Conservation (phyloP, 2,329 filamentous ascomycete genomes). For the Sporothrix globosa region DNA sequence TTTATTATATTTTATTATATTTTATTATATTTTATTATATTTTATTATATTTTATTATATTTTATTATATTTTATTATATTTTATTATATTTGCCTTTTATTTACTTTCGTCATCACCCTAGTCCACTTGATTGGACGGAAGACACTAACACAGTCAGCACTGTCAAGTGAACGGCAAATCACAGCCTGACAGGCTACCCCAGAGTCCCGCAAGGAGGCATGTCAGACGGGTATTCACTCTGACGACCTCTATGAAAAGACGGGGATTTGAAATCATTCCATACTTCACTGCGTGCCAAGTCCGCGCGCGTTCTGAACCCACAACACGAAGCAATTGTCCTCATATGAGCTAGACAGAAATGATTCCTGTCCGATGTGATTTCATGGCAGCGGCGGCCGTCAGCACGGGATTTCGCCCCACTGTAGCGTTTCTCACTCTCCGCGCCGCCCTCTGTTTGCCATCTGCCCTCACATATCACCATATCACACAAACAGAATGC, state of each 20-base stretch:
- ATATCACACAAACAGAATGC: not conserved
- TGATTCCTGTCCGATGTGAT: not conserved
- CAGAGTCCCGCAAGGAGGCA: not conserved
- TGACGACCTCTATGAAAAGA: not conserved
- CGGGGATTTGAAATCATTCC: conserved; percentile 10
- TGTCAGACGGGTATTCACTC: conserved; percentile 22
- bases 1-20: too few species aligned
- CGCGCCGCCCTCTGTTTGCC: not conserved
- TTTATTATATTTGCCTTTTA: not conserved
- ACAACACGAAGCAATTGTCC: not conserved
- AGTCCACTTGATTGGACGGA: not conserved
- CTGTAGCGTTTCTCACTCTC: not conserved
- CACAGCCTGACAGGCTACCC: not conserved
- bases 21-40: not conserved
- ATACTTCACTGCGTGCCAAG: conserved; percentile 5
- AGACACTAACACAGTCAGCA: not conserved
- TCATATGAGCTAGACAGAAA: conserved; percentile 6
- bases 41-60: too few species aligned
- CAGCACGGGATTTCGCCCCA: not conserved
- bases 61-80: not conserved
- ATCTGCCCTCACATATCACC: not conserved
- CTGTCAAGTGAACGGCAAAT: not conserved
- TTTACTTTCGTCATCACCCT: not conserved
- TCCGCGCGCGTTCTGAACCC: not conserved
- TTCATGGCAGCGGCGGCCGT: not conserved